Evolutionary conservation across 192 early-diverging fungal species (phyloP), one percentile per base, ranked within the genome.

Genomic region (Coemansia sp.): DNA sequence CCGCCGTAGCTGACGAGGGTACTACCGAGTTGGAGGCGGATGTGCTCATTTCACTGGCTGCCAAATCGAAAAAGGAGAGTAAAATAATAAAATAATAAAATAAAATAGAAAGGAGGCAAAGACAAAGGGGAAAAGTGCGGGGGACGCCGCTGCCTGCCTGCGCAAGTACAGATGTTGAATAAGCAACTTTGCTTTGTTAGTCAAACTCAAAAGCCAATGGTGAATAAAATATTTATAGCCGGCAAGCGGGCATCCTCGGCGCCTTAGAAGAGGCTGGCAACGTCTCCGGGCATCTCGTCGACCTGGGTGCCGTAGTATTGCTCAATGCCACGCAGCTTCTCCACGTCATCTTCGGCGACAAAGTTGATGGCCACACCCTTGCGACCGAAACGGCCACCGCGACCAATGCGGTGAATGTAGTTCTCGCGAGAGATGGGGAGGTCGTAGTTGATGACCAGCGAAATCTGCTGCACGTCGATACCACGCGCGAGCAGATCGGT

Each of bases 361-460:
- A 99, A 99, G 90, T 99, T 99, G 88, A 99, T 97, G 65, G 96
- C 94, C 72, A 99, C 96, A 89, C 97, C 97, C 90, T 98, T 99
- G 82, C 97, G 93, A 82, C 97, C 97, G 89, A 98, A 99, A 91
- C 97, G 96, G 88, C 97, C 96, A 91, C 93, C 92, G 88, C 97
- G 93, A 90, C 97, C 97, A 83, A 99, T 99, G 82, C 96, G 91
- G 85, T 99, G 97, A 69, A 99, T 97, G 89, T 99, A 99, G 93
- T 98, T 98, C 86, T 98, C 97, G 69, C 89, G 88, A 87, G 95
- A 96, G 80, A 90, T 84, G 66, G 97, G 96, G 59, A 99, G 88
- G 80, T 99, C 97, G 87, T 99, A 99, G 93, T 94, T 95, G 84
- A 95, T 95, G 68, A 97, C 97, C 73, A 99, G 90, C 54, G 97